Conservation (phyloP, 169 alveolate genomes). For the Plasmodium inui region DNA sequence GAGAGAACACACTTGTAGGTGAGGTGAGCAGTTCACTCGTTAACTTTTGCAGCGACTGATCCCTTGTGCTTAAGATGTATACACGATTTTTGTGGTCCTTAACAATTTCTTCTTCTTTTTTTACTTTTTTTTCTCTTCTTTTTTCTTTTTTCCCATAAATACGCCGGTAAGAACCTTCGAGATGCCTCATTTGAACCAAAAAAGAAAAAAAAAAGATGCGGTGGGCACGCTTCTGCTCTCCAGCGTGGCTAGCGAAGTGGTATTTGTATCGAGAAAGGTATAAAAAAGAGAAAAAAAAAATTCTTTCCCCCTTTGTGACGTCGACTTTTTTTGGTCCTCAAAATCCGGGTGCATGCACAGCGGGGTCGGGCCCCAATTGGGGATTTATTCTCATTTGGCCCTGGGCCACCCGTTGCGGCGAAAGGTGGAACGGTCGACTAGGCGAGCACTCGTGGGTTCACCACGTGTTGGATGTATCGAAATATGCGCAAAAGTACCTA, state of each 20-base stretch:
- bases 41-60: background rate
- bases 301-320: background rate
- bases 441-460: background rate
- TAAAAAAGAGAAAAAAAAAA: background rate
- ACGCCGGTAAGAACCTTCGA: background rate
- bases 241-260: background rate
- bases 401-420: background rate
- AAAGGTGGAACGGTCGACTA: background rate
- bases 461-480: background rate
- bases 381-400: background rate
- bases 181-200: background rate
- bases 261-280: background rate
- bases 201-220: background rate
- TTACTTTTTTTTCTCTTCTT: background rate
- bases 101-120: background rate
- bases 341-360: background rate
- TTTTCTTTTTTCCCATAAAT: background rate
- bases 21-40: background rate
- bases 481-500: background rate
- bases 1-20: background rate
- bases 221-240: background rate
- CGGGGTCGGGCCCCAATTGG: background rate
- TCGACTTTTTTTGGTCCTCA: background rate
- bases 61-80: background rate
- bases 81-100: background rate